Conservation (phyloP, 345 rosid species). For the Erysimum cheiranthoides region DNA sequence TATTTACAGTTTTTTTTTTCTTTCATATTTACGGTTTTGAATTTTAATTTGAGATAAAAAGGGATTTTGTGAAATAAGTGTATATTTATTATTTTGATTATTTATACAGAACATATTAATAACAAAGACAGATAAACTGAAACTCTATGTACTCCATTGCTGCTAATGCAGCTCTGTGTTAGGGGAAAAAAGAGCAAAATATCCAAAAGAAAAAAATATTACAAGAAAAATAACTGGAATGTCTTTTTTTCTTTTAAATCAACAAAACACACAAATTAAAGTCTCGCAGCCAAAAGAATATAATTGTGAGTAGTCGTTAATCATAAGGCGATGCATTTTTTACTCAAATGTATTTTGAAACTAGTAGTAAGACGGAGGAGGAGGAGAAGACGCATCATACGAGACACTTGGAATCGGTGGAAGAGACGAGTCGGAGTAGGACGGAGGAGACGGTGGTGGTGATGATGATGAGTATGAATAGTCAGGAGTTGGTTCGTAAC, state of each 20-base stretch:
- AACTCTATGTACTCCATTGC: constrained; percentile 42
- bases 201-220: constrained; percentile 26
- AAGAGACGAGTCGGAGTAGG: constrained; percentile 47
- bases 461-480: constrained; percentile 51
- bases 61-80: background rate
- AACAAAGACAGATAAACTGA: constrained; percentile 33
- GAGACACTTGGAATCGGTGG: constrained; percentile 66
- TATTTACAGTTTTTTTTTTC: constrained; percentile 24
- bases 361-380: constrained; percentile 60
- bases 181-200: constrained; percentile 33
- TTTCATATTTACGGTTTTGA: constrained; percentile 20
- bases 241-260: constrained; percentile 15
- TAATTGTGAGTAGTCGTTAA: constrained; percentile 41
- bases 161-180: constrained; percentile 33
- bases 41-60: constrained; percentile 1
- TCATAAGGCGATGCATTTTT: constrained; percentile 5
- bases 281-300: constrained; percentile 51
- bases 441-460: constrained; percentile 44
- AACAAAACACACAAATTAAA: constrained; percentile 44
- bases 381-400: constrained; percentile 67
- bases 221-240: constrained; percentile 16
- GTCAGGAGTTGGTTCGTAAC: constrained; percentile 47
- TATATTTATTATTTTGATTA: constrained; percentile 8
- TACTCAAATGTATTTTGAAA: constrained; percentile 33
- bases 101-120: constrained; percentile 32